Conservation (phyloP, 495 filamentous ascomycete genomes). For the Penicillium angulare region DNA sequence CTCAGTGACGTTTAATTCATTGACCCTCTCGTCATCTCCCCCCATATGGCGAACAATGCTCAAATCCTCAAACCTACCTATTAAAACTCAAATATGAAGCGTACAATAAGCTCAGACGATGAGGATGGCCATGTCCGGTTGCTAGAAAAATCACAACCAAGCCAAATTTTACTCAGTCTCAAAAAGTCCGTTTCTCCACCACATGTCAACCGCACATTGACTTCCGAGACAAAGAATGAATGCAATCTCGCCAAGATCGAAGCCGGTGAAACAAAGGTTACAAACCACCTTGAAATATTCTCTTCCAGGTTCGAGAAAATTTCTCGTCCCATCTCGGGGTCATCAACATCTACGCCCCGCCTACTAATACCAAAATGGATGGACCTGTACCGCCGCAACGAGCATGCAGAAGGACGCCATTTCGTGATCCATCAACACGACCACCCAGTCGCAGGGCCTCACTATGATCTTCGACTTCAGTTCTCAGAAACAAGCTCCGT, state of each 20-base stretch:
- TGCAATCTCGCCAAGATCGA: constrained; percentile 52
- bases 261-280: constrained; percentile 51
- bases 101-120: too few relatives aligned
- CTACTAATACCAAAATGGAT: constrained; percentile 47
- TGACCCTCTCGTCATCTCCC: too few relatives aligned
- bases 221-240: background rate
- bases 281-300: constrained; percentile 55
- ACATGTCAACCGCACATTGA: background rate
- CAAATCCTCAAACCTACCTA: too few relatives aligned
- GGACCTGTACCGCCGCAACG: constrained; percentile 52
- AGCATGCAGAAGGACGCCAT: constrained; percentile 50
- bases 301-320: constrained; percentile 36
- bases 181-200: constrained; percentile 19
- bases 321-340: constrained; percentile 2
- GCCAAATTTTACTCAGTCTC: constrained; percentile 6
- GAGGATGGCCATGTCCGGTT: too few relatives aligned
- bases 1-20: too few relatives aligned
- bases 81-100: too few relatives aligned
- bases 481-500: constrained; percentile 62
- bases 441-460: constrained; percentile 61
- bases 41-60: too few relatives aligned
- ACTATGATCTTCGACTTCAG: constrained; percentile 66
- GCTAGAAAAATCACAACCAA: too few relatives aligned
- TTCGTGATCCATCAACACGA: constrained; percentile 71
- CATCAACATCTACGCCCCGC: constrained; percentile 22